A percentile compares a stretch with the other conserved stretches of the same genome.
These are phyloP conservation scores for Metrosideros polymorpha DNA, from an alignment of 441 rosid species.

Conservation along the genomic window DNA sequence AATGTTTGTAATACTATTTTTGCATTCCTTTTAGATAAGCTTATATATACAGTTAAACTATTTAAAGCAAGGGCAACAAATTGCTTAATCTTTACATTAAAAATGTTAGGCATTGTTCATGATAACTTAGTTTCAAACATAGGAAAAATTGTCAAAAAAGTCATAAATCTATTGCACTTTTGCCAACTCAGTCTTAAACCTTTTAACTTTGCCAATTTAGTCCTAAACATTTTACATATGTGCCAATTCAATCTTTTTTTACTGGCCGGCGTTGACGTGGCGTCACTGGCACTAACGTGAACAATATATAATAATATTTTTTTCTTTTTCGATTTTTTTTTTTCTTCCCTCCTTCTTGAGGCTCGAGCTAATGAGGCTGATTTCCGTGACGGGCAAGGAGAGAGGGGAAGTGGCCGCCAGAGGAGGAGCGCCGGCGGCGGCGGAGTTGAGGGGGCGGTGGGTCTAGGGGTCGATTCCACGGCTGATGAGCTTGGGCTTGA, in stretches of 20 bases:
- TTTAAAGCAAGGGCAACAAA: background rate
- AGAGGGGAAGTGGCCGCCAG: background rate
- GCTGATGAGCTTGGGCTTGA: constrained; percentile 51
- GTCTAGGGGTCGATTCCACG: constrained; percentile 79
- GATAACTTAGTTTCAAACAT: background rate
- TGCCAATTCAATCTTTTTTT: too few relatives aligned
- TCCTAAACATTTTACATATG: too few relatives aligned
- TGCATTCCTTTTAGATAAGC: background rate
- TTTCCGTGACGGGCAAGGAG: constrained; percentile 7
- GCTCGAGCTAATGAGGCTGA: background rate
- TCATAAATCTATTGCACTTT: too few relatives aligned
- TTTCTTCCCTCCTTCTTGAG: too few relatives aligned
- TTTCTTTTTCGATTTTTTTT: too few relatives aligned
- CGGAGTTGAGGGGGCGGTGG: constrained; percentile 33
- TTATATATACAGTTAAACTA: background rate
- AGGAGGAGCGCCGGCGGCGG: background rate
- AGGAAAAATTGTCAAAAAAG: too few relatives aligned
- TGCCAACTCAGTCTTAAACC: too few relatives aligned
- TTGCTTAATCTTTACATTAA: background rate
- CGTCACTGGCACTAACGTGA: too few relatives aligned
- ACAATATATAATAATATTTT: too few relatives aligned
- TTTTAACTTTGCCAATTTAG: too few relatives aligned
- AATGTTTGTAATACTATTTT: background rate
- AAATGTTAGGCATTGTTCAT: background rate
- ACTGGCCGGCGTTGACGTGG: too few relatives aligned